phyloP scores from a whole-genome alignment of 805 yeast species.

The Pichia scutulata region DNA sequence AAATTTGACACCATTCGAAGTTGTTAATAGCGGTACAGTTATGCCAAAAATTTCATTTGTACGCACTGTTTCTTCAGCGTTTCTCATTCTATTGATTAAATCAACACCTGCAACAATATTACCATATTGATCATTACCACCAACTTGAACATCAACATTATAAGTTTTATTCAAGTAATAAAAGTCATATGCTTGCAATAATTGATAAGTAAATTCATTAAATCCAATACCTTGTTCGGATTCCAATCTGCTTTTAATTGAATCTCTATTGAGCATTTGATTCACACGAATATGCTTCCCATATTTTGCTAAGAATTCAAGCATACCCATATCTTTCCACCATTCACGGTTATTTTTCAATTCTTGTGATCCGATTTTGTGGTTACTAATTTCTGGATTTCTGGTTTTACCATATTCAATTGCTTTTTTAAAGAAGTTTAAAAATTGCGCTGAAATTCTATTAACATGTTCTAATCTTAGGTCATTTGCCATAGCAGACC shows the following conservation, averaged over 20 bases:
- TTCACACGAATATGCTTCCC: slow-evolving; percentile 77
- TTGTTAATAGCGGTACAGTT: slow-evolving; percentile 84
- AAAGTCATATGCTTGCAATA: slow-evolving; percentile 90
- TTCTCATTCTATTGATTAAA: slow-evolving; percentile 54
- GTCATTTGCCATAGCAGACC: slow-evolving; percentile 48
- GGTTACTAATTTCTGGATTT: slow-evolving; percentile 18
- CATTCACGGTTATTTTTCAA: slow-evolving; percentile 64
- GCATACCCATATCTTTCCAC: slow-evolving; percentile 76
- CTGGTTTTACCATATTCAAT: slow-evolving; percentile 51
- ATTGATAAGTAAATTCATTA: slow-evolving; percentile 89
- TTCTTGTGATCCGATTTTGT: slow-evolving; percentile 13
- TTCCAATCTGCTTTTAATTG: slow-evolving; percentile 65
- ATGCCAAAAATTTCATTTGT: slow-evolving; percentile 51
- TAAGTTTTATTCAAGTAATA: slow-evolving; percentile 62
- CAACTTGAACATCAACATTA: slow-evolving; percentile 69
- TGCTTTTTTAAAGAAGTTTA: slow-evolving; percentile 53
- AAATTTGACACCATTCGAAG: slow-evolving; percentile 85
- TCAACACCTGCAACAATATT: slow-evolving; percentile 95
- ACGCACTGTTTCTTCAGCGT: slow-evolving; percentile 12
- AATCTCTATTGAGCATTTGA: slow-evolving; percentile 84
- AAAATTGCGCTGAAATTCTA: slow-evolving; percentile 56
- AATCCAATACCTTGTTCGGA: slow-evolving; percentile 78
- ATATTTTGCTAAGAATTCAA: slow-evolving; percentile 67
- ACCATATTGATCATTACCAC: slow-evolving; percentile 98
- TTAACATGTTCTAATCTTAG: slow-evolving; percentile 49